Evolutionary conservation across 306 rosid genomes (phyloP).

Genomic region (Pyrus communis): DNA sequence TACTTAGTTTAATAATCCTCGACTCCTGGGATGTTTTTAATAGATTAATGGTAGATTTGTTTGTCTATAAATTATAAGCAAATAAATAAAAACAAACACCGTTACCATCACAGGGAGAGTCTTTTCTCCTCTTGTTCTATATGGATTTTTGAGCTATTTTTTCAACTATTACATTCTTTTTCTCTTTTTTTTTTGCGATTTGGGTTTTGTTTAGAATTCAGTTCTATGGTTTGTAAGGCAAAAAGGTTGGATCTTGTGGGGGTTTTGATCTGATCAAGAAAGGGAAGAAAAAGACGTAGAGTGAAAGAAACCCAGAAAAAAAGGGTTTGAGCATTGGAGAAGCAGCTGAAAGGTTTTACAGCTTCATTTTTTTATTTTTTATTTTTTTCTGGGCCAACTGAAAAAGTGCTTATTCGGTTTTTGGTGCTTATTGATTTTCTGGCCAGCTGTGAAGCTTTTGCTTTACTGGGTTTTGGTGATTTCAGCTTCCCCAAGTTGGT

Average conservation of each 20-base stretch:
- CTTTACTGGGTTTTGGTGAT: constrained; percentile 7
- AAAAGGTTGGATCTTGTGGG: constrained; percentile 40
- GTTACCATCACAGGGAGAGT: too few relatives aligned
- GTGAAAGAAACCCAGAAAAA: constrained; percentile 15
- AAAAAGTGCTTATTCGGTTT: constrained; percentile 28
- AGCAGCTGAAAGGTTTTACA: constrained; percentile 27
- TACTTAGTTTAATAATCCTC: constrained; percentile 12
- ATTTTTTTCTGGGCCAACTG: constrained; percentile 14
- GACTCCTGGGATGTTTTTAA: too few relatives aligned
- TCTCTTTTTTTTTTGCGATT: not conserved
- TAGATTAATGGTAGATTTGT: too few relatives aligned
- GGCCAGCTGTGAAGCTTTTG: constrained; percentile 28
- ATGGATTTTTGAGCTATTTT: not conserved
- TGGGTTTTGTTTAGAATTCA: constrained; percentile 5
- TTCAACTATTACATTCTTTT: not conserved
- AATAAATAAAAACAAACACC: too few relatives aligned
- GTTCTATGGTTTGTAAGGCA: constrained; percentile 12
- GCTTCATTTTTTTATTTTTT: constrained; percentile 6
- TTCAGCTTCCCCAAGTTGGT: not conserved
- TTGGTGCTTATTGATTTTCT: constrained; percentile 22
- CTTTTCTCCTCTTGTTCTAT: too few relatives aligned
- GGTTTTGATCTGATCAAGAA: constrained; percentile 34
- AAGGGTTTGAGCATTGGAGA: constrained; percentile 32
- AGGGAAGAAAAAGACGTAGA: constrained; percentile 16
- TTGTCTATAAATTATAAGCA: too few relatives aligned